These are phyloP conservation scores for Lentithecium fluviatile DNA, from an alignment of 495 filamentous ascomycete species.

Conservation along the genomic window DNA sequence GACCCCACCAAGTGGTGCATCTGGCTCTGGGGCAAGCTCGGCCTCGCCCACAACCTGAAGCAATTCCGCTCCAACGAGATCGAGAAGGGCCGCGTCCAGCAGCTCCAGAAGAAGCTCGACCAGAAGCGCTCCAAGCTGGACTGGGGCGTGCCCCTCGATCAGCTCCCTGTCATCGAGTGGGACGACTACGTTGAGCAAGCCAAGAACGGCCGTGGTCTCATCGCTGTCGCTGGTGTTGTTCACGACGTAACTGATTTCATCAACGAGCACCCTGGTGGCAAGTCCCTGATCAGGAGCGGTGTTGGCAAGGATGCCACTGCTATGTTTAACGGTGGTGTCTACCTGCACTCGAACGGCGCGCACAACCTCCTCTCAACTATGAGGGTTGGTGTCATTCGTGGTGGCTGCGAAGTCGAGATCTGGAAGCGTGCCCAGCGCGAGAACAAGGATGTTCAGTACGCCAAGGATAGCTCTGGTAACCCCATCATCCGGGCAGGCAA, in stretches of 20 bases:
- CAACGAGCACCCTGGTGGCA: slow-evolving; percentile 95
- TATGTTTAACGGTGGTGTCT: slow-evolving; percentile 99
- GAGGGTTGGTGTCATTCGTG: slow-evolving; percentile 93
- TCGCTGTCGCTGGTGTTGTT: slow-evolving; percentile 90
- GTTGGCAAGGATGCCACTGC: slow-evolving; percentile 97
- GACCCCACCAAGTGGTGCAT: slow-evolving; percentile 99
- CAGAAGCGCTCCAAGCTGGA: slow-evolving; percentile 88
- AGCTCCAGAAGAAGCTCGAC: slow-evolving; percentile 98
- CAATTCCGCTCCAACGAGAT: slow-evolving; percentile 98
- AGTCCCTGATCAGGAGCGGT: slow-evolving; percentile 87
- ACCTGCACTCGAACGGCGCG: slow-evolving; percentile 95
- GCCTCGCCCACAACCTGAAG: slow-evolving; percentile 93
- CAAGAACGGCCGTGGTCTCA: slow-evolving; percentile 81
- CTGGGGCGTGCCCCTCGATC: slow-evolving; percentile 93
- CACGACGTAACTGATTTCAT: slow-evolving; percentile 95
- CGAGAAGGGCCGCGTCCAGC: slow-evolving; percentile 96
- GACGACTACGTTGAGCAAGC: slow-evolving; percentile 89
- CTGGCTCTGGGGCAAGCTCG: slow-evolving; percentile 89
- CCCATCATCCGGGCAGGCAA: slow-evolving; percentile 85
- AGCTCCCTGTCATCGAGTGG: slow-evolving; percentile 94
- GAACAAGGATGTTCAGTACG: slow-evolving; percentile 76
- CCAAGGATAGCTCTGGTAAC: slow-evolving; percentile 78
- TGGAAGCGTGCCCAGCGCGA: slow-evolving; percentile 95
- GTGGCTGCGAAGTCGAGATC: slow-evolving; percentile 97
- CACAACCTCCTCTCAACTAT: slow-evolving; percentile 97